A percentile compares a stretch with the other conserved stretches of the same genome.
phyloP scores from a whole-genome alignment of 371 early-diverging fungal species.

The Saksenaea vasiformis region DNA sequence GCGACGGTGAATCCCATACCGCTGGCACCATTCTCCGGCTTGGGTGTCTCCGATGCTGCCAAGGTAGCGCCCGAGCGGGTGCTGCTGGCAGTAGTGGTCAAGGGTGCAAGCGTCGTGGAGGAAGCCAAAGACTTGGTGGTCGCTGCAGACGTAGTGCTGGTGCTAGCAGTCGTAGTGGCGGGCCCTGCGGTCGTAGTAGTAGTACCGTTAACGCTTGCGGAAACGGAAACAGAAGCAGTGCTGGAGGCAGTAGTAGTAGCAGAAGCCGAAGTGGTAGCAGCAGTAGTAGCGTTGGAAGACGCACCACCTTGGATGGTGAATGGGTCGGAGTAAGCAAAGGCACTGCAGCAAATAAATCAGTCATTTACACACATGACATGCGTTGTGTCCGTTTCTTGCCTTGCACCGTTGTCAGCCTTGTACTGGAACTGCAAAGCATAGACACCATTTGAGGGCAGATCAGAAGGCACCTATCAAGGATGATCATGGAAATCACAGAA shows the following conservation, averaged over 20 bases:
- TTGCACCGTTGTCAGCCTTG: constrained; percentile 4
- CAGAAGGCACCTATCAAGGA: constrained; percentile 9
- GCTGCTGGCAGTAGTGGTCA: not conserved
- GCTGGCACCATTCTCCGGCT: not conserved
- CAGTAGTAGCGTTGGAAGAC: too few relatives aligned
- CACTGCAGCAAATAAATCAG: constrained; percentile 1
- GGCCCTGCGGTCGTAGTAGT: too few relatives aligned
- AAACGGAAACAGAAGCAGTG: constrained; percentile 2
- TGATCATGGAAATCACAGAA: not conserved
- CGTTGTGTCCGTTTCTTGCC: not conserved
- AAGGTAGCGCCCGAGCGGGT: not conserved
- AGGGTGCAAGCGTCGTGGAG: not conserved
- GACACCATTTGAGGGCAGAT: constrained; percentile 4
- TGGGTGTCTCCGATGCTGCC: not conserved
- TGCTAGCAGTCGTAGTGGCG: not conserved
- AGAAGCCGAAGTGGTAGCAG: not conserved
- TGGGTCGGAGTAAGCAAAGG: constrained; percentile 11
- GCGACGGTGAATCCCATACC: not conserved
- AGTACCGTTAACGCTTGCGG: not conserved
- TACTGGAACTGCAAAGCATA: constrained; percentile 18
- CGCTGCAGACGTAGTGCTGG: not conserved
- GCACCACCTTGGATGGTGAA: constrained; percentile 10
- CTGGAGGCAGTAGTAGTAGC: constrained; percentile 7
- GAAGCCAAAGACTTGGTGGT: not conserved
- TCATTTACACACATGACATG: not conserved